phyloP scores from a whole-genome alignment of 139 green algal species.

The Pedinophyceae sp. region DNA sequence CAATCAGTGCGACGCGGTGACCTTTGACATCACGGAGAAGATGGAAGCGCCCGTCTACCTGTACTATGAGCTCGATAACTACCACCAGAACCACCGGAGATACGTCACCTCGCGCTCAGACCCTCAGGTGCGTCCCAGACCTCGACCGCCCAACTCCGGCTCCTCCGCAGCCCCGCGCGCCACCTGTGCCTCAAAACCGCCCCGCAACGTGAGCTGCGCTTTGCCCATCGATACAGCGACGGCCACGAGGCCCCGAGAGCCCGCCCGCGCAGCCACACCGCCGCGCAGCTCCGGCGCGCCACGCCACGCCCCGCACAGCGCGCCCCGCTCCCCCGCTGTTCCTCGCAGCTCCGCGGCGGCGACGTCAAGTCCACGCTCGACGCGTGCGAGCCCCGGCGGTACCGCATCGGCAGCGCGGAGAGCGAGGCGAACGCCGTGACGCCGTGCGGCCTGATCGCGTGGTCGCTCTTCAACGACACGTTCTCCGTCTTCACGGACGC shows the following conservation, averaged over 20 bases:
- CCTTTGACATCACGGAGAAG: too few relatives aligned
- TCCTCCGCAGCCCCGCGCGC: too few relatives aligned
- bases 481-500: constrained; percentile 21
- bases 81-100: constrained; percentile 84
- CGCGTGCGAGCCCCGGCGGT: constrained; percentile 37
- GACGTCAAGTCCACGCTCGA: constrained; percentile 4
- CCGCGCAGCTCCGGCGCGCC: not conserved
- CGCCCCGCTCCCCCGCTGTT: not conserved
- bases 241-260: too few relatives aligned
- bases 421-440: constrained; percentile 36
- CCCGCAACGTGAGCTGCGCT: too few relatives aligned
- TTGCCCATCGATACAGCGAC: too few relatives aligned
- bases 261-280: too few relatives aligned
- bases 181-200: too few relatives aligned
- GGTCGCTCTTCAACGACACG: constrained; percentile 87
- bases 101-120: constrained; percentile 9
- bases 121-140: not conserved
- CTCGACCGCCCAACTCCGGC: too few relatives aligned
- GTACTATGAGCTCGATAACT: constrained; percentile 76
- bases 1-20: too few relatives aligned
- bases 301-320: constrained; percentile 10
- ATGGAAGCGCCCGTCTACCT: constrained; percentile 63
- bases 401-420: constrained; percentile 7
- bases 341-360: constrained; percentile 43
- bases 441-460: constrained; percentile 83